Evolutionary conservation across 2,329 filamentous ascomycete species (phyloP).

Genomic region (Cercospora sp.): DNA sequence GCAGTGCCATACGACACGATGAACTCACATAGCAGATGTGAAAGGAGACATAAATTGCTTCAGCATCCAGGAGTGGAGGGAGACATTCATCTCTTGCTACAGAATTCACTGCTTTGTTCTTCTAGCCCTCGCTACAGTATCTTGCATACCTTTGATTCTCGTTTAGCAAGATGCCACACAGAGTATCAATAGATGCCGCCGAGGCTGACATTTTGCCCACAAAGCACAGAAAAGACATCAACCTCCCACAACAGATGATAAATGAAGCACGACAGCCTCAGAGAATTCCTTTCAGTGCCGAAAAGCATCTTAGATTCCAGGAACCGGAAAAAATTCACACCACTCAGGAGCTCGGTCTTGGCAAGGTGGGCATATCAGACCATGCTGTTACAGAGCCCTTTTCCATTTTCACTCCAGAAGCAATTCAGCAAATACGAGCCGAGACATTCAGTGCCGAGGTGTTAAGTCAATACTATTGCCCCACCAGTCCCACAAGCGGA

Average conservation of each 20-base stretch:
- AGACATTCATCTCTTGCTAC: neutral
- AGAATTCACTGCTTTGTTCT: neutral
- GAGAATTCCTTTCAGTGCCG: neutral
- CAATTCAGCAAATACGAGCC: slow-evolving; percentile 43
- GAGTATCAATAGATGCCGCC: neutral
- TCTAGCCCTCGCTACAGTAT: neutral
- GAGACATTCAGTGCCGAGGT: slow-evolving; percentile 63
- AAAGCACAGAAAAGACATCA: neutral
- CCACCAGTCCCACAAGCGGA: neutral
- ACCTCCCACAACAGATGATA: neutral
- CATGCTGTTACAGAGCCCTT: slow-evolving; percentile 67
- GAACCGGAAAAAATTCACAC: slow-evolving; percentile 7
- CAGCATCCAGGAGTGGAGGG: neutral
- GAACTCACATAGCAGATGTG: neutral
- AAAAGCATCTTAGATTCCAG: slow-evolving; percentile 2
- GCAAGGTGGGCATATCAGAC: slow-evolving; percentile 57
- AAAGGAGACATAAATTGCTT: neutral
- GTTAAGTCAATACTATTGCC: slow-evolving; percentile 55
- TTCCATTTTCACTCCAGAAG: slow-evolving; percentile 61
- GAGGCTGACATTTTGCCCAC: neutral
- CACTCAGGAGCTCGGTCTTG: slow-evolving; percentile 7
- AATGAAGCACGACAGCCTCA: neutral
- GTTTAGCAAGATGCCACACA: neutral
- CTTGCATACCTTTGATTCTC: neutral
- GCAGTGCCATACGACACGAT: neutral